Evolutionary conservation across 306 rosid species (phyloP).

Genomic region (Dalbergia cultrata): DNA sequence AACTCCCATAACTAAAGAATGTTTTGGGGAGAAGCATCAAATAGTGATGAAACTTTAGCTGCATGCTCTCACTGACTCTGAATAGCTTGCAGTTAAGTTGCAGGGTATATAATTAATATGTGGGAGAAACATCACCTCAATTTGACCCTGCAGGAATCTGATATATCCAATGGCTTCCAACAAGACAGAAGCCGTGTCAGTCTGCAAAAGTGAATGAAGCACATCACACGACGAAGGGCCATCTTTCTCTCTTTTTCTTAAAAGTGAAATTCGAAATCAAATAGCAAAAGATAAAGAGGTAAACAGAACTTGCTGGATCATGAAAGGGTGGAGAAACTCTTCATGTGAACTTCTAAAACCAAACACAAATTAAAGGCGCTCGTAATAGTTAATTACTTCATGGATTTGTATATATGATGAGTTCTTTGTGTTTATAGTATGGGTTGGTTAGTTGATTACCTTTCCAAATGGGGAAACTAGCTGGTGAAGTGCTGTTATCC

Average conservation of each 20-base stretch:
- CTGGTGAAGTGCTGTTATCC: constrained; percentile 89
- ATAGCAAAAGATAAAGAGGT: background rate
- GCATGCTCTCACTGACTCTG: constrained; percentile 59
- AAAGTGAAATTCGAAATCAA: constrained; percentile 39
- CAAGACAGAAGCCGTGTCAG: constrained; percentile 97
- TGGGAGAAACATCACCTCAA: constrained; percentile 75
- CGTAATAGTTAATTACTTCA: too few relatives aligned
- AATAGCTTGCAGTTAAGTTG: constrained; percentile 30
- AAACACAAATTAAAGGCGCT: too few relatives aligned
- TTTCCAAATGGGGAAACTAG: constrained; percentile 94
- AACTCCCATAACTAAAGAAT: constrained; percentile 56
- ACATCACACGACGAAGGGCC: constrained; percentile 41
- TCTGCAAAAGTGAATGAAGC: constrained; percentile 72
- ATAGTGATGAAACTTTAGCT: constrained; percentile 53
- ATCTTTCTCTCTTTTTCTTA: constrained; percentile 51
- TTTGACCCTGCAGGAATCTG: constrained; percentile 88
- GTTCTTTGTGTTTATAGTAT: background rate
- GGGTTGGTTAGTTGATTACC: constrained; percentile 53
- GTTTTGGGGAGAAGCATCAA: constrained; percentile 46
- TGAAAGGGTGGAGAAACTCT: too few relatives aligned
- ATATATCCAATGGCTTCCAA: constrained; percentile 86
- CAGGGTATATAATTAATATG: constrained; percentile 20
- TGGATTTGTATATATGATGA: too few relatives aligned
- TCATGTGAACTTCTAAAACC: too few relatives aligned
- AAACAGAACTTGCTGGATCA: too few relatives aligned